Percentiles rank a stretch among this genome's conserved stretches.
Conservation (phyloP, 2,329 filamentous ascomycete genomes). For the Phyllosticta paracitricarpa region DNA sequence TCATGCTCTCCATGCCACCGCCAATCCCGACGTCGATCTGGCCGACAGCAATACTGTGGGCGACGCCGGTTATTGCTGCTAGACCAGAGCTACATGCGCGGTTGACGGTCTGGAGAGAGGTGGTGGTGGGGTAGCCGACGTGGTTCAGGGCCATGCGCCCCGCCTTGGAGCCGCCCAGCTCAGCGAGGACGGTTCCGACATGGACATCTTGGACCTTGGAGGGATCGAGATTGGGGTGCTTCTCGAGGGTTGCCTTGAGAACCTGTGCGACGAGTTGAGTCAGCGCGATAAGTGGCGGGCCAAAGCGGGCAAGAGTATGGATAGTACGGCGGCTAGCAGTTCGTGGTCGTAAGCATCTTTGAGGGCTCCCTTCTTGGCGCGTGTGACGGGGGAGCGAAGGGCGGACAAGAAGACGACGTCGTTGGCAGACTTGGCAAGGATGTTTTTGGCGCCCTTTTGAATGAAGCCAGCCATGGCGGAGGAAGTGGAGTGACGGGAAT, state of each 20-base stretch:
- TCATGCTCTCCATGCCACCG: conserved; percentile 96
- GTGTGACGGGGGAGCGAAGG: conserved; percentile 78
- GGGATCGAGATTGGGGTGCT: conserved; percentile 63
- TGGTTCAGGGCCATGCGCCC: conserved; percentile 86
- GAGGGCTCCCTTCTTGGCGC: conserved; percentile 72
- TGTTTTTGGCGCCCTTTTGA: conserved; percentile 58
- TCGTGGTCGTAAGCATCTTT: conserved; percentile 88
- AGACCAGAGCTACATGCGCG: conserved; percentile 74
- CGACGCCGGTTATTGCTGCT: conserved; percentile 64
- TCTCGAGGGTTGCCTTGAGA: conserved; percentile 57
- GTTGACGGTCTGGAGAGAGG: conserved; percentile 78
- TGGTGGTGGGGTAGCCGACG: conserved; percentile 62
- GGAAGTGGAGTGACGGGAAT: background rate
- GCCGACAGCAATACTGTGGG: conserved; percentile 64
- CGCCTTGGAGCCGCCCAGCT: conserved; percentile 83
- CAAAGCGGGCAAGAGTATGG: conserved; percentile 29
- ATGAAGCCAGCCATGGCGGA: conserved; percentile 33
- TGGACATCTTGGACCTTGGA: conserved; percentile 66
- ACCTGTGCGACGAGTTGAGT: conserved; percentile 28
- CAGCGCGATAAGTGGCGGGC: background rate
- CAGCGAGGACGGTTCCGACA: conserved; percentile 80
- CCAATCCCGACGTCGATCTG: conserved; percentile 66
- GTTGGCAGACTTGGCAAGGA: conserved; percentile 67
- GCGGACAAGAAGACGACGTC: conserved; percentile 85
- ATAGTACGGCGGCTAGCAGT: conserved; percentile 44